phyloP scores from a whole-genome alignment of 163 green algal species.

The Coccomyxa subellipsoidea region DNA sequence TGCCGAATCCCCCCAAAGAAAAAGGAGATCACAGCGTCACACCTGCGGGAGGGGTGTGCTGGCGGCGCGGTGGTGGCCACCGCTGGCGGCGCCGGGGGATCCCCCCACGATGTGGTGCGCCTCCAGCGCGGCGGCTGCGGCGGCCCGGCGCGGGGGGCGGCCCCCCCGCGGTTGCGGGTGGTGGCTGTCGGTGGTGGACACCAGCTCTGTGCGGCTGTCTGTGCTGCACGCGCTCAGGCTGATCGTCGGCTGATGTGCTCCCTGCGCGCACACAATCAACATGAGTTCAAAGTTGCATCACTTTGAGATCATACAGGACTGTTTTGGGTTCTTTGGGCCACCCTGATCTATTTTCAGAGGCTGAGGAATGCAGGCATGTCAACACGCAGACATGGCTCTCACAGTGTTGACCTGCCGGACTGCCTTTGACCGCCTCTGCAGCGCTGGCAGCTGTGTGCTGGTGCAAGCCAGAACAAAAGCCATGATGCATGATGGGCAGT shows the following conservation, averaged over 20 bases:
- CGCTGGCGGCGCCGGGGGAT: not conserved
- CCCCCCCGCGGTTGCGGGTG: not conserved
- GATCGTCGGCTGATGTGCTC: not conserved
- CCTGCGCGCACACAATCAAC: not conserved
- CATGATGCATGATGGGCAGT: too few species aligned
- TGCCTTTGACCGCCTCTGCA: too few species aligned
- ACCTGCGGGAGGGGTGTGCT: not conserved
- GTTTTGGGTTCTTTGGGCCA: too few species aligned
- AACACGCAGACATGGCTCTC: too few species aligned
- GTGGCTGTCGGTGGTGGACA: not conserved
- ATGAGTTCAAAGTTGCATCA: too few species aligned
- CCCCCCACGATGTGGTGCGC: not conserved
- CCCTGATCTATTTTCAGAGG: too few species aligned
- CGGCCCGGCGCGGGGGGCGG: not conserved
- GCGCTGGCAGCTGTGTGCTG: too few species aligned
- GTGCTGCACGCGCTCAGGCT: conserved; percentile 1
- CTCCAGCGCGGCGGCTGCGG: not conserved
- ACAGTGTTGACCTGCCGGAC: too few species aligned
- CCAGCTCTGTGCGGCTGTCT: not conserved
- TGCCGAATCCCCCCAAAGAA: not conserved
- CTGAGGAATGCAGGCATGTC: too few species aligned
- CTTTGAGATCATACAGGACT: too few species aligned
- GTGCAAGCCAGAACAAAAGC: too few species aligned
- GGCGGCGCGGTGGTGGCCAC: not conserved
- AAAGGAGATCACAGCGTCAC: not conserved